Evolutionary conservation across 805 yeast species (phyloP).

Genomic region (Metschnikowia proteae): DNA sequence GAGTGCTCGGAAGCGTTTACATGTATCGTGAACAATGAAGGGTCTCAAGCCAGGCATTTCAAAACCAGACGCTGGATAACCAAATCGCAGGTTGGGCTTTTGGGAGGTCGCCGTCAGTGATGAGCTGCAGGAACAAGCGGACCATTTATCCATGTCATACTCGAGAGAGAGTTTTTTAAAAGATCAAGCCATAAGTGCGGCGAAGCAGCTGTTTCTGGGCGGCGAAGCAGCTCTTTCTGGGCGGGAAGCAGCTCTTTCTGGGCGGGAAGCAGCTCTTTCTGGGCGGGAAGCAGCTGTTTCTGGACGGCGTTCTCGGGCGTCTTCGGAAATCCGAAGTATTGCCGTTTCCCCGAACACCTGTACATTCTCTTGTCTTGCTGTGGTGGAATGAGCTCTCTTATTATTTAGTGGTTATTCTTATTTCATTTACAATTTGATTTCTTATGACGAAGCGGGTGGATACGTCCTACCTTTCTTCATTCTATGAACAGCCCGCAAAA

Average conservation of each 20-base stretch:
- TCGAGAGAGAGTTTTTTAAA: slow-evolving; percentile 40
- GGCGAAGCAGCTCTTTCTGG: too few species aligned
- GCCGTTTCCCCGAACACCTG: slow-evolving; percentile 15
- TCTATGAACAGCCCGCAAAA: too few species aligned
- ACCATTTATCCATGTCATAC: slow-evolving; percentile 40
- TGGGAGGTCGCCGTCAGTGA: slow-evolving; percentile 40
- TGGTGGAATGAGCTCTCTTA: too few species aligned
- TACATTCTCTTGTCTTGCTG: slow-evolving; percentile 48
- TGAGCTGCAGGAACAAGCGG: slow-evolving; percentile 38
- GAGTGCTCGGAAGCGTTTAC: too few species aligned
- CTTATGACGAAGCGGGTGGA: too few species aligned
- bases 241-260: too few species aligned
- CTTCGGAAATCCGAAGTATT: slow-evolving; percentile 28
- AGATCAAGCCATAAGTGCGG: slow-evolving; percentile 43
- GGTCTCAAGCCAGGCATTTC: slow-evolving; percentile 47
- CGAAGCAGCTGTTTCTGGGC: slow-evolving; percentile 20
- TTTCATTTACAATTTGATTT: too few species aligned
- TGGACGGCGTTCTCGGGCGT: slow-evolving; percentile 23
- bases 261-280: too few species aligned
- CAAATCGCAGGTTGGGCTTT: slow-evolving; percentile 51
- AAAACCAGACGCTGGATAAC: slow-evolving; percentile 54
- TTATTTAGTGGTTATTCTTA: too few species aligned
- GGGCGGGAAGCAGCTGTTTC: too few species aligned
- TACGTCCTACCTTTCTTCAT: too few species aligned
- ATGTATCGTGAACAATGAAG: too few species aligned